phyloP scores from a whole-genome alignment of 805 yeast genomes.

The Nakazawaea sp. region DNA sequence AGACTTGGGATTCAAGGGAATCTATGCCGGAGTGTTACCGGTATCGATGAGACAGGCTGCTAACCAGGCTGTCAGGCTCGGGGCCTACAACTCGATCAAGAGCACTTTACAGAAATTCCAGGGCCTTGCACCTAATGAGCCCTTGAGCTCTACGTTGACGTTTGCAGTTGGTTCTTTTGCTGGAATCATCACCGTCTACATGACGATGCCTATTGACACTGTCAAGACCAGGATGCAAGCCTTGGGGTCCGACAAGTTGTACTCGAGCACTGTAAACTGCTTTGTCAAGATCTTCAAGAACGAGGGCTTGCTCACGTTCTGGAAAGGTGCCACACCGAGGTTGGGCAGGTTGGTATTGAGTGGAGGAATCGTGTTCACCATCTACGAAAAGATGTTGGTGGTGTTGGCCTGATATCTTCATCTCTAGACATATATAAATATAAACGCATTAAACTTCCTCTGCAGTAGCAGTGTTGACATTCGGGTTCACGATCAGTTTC shows the following conservation, averaged over 20 bases:
- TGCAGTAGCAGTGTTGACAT: neutral
- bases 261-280: slow-evolving; percentile 75
- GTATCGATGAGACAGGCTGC: slow-evolving; percentile 95
- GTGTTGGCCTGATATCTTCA: slow-evolving; percentile 30
- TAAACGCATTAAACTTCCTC: slow-evolving; percentile 5
- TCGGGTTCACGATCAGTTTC: slow-evolving; percentile 43
- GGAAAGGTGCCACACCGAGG: slow-evolving; percentile 99
- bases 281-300: slow-evolving; percentile 72
- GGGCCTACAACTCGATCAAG: slow-evolving; percentile 87
- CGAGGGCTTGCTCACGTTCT: slow-evolving; percentile 86
- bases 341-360: slow-evolving; percentile 85
- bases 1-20: slow-evolving; percentile 78
- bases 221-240: slow-evolving; percentile 98
- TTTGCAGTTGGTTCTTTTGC: slow-evolving; percentile 88
- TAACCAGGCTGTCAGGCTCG: slow-evolving; percentile 89
- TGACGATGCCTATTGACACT: slow-evolving; percentile 94
- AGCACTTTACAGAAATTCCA: slow-evolving; percentile 66
- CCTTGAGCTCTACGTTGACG: slow-evolving; percentile 72
- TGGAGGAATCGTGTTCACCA: slow-evolving; percentile 97
- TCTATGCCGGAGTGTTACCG: slow-evolving; percentile 86
- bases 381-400: slow-evolving; percentile 82
- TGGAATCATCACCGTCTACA: slow-evolving; percentile 82
- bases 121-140: slow-evolving; percentile 59
- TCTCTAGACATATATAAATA: neutral
- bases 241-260: slow-evolving; percentile 64